These are phyloP conservation scores for Centaurea solstitialis DNA, from an alignment of 129 eudicot genomes.

Conservation along the genomic window DNA sequence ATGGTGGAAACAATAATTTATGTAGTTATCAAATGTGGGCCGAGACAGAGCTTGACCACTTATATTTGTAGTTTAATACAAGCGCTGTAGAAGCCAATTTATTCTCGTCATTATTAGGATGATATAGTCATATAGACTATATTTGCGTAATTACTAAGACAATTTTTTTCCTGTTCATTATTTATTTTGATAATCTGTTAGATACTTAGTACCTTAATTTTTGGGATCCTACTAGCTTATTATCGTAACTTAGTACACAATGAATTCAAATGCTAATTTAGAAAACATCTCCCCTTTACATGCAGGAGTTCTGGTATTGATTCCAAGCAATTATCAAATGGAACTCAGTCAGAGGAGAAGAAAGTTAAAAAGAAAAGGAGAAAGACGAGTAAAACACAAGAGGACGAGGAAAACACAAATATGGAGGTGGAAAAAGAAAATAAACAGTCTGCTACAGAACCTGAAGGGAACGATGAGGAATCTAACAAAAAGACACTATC, in stretches of 20 bases:
- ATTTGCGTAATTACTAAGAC: background rate
- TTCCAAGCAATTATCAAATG: slow-evolving; percentile 36
- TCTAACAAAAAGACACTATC: slow-evolving; percentile 48
- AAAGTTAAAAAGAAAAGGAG: slow-evolving; percentile 55
- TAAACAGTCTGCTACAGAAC: slow-evolving; percentile 16
- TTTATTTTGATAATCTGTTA: background rate
- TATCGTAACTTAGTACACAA: background rate
- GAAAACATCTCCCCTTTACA: background rate
- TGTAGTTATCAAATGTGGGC: background rate
- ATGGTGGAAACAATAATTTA: background rate
- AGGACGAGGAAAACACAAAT: slow-evolving; percentile 30
- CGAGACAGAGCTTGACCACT: background rate
- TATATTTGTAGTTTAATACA: background rate
- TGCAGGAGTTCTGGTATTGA: slow-evolving; percentile 31
- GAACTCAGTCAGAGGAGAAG: slow-evolving; percentile 45
- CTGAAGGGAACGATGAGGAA: slow-evolving; percentile 26
- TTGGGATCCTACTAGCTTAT: no score
- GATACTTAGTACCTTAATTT: no score
- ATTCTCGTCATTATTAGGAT: background rate
- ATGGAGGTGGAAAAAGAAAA: slow-evolving; percentile 30
- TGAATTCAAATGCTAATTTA: background rate
- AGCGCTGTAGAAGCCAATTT: background rate
- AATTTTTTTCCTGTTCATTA: background rate
- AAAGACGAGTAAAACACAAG: slow-evolving; percentile 43
- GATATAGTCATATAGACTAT: background rate